A percentile compares a stretch with the other conserved stretches of the same genome.
phyloP scores from a whole-genome alignment of 2,329 filamentous ascomycete species.

The Colletotrichum gigasporum region DNA sequence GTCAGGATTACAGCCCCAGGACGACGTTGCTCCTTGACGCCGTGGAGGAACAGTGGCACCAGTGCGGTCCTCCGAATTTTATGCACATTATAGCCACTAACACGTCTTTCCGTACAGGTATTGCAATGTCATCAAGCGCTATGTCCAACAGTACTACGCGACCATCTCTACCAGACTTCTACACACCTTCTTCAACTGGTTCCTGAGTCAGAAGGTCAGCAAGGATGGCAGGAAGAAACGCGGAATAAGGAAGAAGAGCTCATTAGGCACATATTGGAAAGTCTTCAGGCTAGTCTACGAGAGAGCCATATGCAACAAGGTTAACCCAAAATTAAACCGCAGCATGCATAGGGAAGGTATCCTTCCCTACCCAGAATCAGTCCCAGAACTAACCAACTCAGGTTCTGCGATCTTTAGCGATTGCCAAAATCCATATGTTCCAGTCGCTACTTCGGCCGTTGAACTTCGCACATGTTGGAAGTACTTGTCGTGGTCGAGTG shows the following conservation, averaged over 20 bases:
- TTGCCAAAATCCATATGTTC: too few relatives aligned
- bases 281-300: slow-evolving; percentile 37
- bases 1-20: not conserved
- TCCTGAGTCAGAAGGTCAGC: slow-evolving; percentile 29
- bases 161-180: not conserved
- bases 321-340: slow-evolving; percentile 31
- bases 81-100: not conserved
- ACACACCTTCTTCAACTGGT: slow-evolving; percentile 33
- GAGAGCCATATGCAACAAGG: slow-evolving; percentile 32
- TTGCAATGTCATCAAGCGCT: not conserved
- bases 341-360: slow-evolving; percentile 31
- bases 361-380: not conserved
- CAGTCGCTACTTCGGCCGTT: too few relatives aligned
- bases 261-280: slow-evolving; percentile 40
- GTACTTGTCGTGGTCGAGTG: too few relatives aligned
- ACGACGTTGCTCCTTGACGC: not conserved
- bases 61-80: not conserved
- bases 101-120: not conserved
- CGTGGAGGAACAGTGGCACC: not conserved
- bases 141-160: not conserved
- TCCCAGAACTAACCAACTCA: slow-evolving; percentile 15
- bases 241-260: slow-evolving; percentile 33
- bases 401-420: slow-evolving; percentile 36
- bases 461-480: too few relatives aligned
- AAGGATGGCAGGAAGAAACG: slow-evolving; percentile 30